phyloP scores from a whole-genome alignment of 2,329 filamentous ascomycete genomes.

The Purpureocillium takamizusanense region DNA sequence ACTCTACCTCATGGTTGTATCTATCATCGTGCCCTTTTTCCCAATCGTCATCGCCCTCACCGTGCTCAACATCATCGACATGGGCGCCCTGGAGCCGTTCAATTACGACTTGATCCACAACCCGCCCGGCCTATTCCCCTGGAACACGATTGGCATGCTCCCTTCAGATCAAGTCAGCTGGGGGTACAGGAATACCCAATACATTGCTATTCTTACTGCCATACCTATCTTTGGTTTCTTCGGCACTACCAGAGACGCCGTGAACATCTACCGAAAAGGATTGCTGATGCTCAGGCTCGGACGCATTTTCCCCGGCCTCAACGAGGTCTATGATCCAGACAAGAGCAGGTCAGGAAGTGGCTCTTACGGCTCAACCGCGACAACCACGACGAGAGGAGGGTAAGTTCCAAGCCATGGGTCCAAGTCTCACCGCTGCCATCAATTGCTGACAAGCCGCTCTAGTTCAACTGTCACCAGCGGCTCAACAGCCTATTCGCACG shows the following conservation, averaged over 20 bases:
- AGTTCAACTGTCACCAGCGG: conserved; percentile 8
- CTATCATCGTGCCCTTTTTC: conserved; percentile 41
- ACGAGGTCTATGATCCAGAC: conserved; percentile 29
- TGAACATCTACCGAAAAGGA: conserved; percentile 35
- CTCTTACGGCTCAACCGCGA: conserved; percentile 12
- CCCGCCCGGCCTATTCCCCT: conserved; percentile 26
- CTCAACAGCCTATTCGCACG: conserved; percentile 6
- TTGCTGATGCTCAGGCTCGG: conserved; percentile 33
- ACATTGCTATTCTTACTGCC: conserved; percentile 37
- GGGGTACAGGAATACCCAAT: conserved; percentile 34
- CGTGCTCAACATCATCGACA: conserved; percentile 27
- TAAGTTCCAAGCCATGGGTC: conserved; percentile 5
- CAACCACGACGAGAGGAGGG: conserved; percentile 10
- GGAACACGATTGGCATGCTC: conserved; percentile 37
- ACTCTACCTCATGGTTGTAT: conserved; percentile 46
- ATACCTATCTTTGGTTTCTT: conserved; percentile 45
- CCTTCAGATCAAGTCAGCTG: conserved; percentile 31
- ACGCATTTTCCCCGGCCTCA: conserved; percentile 30
- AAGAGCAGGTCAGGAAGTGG: conserved; percentile 10
- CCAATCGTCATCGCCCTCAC: conserved; percentile 35
- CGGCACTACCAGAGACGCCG: conserved; percentile 44
- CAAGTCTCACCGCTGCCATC: no score
- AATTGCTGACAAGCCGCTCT: no score
- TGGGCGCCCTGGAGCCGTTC: conserved; percentile 23
- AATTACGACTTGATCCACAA: conserved; percentile 33